Evolutionary conservation across 108 stramenopile genomes (phyloP).

Genomic region (Aurantiochytrium sp.): DNA sequence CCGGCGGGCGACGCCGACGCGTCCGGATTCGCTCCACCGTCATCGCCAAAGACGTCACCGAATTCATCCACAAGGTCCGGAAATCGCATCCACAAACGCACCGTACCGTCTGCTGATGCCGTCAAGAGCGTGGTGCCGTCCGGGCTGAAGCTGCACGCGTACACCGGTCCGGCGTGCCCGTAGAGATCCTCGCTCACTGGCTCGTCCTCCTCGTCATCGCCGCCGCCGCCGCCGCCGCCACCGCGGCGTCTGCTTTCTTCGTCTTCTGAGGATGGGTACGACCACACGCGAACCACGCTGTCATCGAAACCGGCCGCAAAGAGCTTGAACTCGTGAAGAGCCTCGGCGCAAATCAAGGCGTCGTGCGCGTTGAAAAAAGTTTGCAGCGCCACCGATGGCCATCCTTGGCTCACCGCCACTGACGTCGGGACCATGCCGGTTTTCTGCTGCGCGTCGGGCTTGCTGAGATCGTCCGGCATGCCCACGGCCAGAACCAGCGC

Average conservation of each 20-base stretch:
- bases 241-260: background rate
- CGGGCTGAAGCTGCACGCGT: constrained; percentile 12
- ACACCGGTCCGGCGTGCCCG: constrained; percentile 27
- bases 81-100: background rate
- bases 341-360: constrained; percentile 25
- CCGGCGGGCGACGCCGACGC: too few relatives aligned
- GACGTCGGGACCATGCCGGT: background rate
- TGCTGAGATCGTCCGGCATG: background rate
- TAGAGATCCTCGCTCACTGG: constrained; percentile 25
- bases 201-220: background rate
- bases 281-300: constrained; percentile 36
- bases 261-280: constrained; percentile 22
- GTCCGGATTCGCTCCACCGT: background rate
- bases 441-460: background rate
- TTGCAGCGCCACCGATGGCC: constrained; percentile 24
- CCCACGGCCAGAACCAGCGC: background rate
- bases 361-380: constrained; percentile 35
- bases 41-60: background rate
- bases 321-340: constrained; percentile 28
- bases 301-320: constrained; percentile 45
- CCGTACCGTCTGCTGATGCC: background rate
- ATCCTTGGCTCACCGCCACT: background rate
- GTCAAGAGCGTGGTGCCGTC: constrained; percentile 37
- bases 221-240: background rate
- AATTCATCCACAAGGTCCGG: constrained; percentile 31